phyloP scores from a whole-genome alignment of 345 rosid genomes.

The Microthlaspi erraticum region DNA sequence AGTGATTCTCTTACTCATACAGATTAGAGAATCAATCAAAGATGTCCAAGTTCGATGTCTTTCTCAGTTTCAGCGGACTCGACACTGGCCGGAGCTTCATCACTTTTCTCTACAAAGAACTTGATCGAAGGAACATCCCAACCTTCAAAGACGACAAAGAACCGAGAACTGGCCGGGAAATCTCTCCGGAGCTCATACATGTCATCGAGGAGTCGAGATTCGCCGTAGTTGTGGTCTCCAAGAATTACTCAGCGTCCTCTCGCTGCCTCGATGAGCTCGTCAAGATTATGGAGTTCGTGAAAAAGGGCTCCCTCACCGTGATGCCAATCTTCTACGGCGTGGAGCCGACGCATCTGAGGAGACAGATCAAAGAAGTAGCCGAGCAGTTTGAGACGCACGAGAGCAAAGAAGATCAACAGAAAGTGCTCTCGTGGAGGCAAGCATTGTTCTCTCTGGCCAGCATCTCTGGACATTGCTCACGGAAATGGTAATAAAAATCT shows the following conservation, averaged over 20 bases:
- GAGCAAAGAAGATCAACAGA: neutral
- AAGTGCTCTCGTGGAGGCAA: constrained; percentile 25
- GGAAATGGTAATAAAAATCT: neutral
- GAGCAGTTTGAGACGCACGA: constrained; percentile 32
- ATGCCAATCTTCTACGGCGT: constrained; percentile 18
- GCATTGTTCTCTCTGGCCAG: constrained; percentile 29
- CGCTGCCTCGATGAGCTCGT: constrained; percentile 8
- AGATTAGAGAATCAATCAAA: neutral
- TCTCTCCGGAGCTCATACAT: constrained; percentile 29
- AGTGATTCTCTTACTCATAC: neutral
- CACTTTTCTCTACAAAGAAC: constrained; percentile 36
- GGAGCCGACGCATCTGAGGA: constrained; percentile 12
- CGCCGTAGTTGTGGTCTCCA: constrained; percentile 6
- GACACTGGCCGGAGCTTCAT: constrained; percentile 41
- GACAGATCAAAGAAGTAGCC: constrained; percentile 16
- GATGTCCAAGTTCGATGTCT: constrained; percentile 35
- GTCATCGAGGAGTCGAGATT: neutral
- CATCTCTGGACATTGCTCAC: constrained; percentile 19
- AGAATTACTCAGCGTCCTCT: neutral
- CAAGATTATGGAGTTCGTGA: neutral
- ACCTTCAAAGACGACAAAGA: constrained; percentile 43
- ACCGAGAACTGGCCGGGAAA: constrained; percentile 15
- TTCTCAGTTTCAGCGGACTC: constrained; percentile 44
- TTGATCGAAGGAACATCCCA: constrained; percentile 11
- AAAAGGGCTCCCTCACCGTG: neutral